phyloP scores from a whole-genome alignment of 345 rosid species.

The Eucalyptus sp. region DNA sequence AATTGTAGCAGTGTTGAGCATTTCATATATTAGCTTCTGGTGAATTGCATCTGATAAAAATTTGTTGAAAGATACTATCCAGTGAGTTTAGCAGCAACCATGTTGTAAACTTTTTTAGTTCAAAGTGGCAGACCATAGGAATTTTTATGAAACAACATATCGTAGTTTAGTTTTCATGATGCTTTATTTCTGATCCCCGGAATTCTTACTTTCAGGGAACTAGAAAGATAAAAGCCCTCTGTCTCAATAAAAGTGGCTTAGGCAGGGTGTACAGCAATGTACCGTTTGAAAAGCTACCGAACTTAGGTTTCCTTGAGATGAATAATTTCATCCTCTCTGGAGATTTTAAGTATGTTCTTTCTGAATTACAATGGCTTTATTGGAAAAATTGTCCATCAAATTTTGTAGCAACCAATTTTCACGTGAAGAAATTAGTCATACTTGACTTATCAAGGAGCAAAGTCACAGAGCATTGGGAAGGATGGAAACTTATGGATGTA shows the following conservation, averaged over 20 bases:
- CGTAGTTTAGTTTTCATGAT: background rate
- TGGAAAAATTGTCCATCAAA: background rate
- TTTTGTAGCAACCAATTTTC: background rate
- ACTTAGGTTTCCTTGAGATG: background rate
- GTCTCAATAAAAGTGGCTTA: background rate
- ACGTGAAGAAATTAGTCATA: background rate
- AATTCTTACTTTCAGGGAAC: background rate
- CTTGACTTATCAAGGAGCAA: background rate
- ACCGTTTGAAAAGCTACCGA: background rate
- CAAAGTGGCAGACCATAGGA: background rate
- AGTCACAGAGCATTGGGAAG: background rate
- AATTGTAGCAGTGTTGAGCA: background rate
- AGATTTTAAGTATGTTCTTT: background rate
- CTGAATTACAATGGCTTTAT: background rate
- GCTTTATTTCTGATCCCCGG: background rate
- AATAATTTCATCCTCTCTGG: background rate
- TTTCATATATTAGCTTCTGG: background rate
- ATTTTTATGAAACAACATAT: background rate
- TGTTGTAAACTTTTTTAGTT: too few species aligned
- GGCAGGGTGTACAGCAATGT: background rate
- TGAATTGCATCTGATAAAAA: background rate
- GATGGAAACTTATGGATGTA: background rate
- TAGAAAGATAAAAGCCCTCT: background rate
- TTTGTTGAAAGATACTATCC: background rate
- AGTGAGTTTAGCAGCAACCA: background rate